Evolutionary conservation across 441 rosid genomes (phyloP).

Genomic region (Mallotus japonicus): DNA sequence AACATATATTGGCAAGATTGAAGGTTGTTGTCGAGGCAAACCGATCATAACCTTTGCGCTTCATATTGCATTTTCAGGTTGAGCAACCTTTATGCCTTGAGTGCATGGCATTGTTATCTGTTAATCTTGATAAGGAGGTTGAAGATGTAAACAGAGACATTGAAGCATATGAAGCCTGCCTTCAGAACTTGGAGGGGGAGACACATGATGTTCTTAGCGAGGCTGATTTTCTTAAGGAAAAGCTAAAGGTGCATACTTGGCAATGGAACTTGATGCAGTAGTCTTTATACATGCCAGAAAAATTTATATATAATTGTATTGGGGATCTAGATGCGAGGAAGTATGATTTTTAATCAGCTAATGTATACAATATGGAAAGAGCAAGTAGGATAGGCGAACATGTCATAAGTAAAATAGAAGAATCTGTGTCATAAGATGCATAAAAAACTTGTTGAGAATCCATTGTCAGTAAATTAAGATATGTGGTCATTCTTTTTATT

Average conservation of each 20-base stretch:
- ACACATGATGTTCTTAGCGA: conserved; percentile 72
- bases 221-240: conserved; percentile 87
- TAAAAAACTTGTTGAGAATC: background rate
- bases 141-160: conserved; percentile 89
- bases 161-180: conserved; percentile 86
- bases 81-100: conserved; percentile 97
- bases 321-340: background rate
- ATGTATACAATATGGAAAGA: background rate
- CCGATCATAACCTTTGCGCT: conserved; percentile 2
- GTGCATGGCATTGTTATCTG: conserved; percentile 93
- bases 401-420: background rate
- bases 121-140: conserved; percentile 92
- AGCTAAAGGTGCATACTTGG: conserved; percentile 52
- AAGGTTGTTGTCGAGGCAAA: conserved; percentile 10
- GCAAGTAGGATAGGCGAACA: too few relatives aligned
- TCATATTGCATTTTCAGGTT: conserved; percentile 50
- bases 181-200: conserved; percentile 74
- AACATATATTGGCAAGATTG: background rate
- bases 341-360: background rate
- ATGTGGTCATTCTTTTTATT: background rate
- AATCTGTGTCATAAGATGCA: background rate
- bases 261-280: background rate
- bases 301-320: background rate
- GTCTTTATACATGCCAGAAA: conserved; percentile 5
- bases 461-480: background rate